phyloP scores from a whole-genome alignment of 345 rosid species.

The Camelina hispida region DNA sequence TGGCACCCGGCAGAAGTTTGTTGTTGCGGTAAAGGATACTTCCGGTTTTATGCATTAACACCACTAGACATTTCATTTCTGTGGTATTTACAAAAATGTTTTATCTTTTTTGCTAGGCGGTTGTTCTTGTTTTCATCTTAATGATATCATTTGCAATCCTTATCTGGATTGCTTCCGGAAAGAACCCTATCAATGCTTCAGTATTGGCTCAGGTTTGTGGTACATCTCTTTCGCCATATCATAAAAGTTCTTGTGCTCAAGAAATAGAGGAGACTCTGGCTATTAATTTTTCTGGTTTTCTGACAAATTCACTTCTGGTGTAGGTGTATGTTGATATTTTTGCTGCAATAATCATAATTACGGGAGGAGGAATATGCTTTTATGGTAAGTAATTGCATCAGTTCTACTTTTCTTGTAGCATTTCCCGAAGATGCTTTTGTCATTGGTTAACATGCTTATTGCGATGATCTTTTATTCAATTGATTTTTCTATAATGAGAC shows the following conservation, averaged over 20 bases:
- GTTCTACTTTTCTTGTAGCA: not conserved
- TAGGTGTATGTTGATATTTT: constrained; percentile 47
- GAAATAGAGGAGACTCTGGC: not conserved
- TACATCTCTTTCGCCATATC: not conserved
- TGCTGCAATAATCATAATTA: constrained; percentile 37
- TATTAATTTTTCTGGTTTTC: not conserved
- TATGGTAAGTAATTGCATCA: constrained; percentile 45
- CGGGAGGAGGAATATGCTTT: constrained; percentile 48
- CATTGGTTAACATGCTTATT: constrained; percentile 1
- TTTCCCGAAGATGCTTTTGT: not conserved
- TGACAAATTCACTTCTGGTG: constrained; percentile 3
- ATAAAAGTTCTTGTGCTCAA: not conserved
- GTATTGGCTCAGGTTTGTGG: constrained; percentile 53
- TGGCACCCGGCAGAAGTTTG: constrained; percentile 66
- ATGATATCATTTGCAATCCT: constrained; percentile 57
- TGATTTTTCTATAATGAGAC: constrained; percentile 1
- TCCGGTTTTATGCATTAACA: not conserved
- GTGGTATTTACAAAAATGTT: constrained; percentile 13
- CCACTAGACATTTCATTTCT: not conserved
- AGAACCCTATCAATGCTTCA: constrained; percentile 55
- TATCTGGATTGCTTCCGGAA: constrained; percentile 66
- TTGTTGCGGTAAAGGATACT: constrained; percentile 52
- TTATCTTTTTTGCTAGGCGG: constrained; percentile 43
- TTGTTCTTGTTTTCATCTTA: constrained; percentile 52
- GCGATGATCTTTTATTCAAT: not conserved